Evolutionary conservation across 148 eudicot genomes (phyloP).

Genomic region (Cornus kousa): DNA sequence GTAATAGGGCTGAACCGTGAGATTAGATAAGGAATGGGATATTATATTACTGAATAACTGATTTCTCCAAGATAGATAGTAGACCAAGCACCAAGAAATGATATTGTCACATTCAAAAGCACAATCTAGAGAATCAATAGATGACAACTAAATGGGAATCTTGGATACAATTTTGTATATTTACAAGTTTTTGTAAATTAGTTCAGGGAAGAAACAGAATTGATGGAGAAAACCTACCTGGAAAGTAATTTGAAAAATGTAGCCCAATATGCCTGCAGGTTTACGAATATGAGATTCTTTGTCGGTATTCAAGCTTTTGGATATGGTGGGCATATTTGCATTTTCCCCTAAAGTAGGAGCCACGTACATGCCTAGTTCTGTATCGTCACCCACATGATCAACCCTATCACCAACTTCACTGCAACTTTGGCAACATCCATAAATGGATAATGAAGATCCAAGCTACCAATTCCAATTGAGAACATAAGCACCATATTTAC

Average conservation of each 20-base stretch:
- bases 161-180: neutral
- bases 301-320: slow-evolving; percentile 22
- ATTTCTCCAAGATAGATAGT: no score
- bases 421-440: slow-evolving; percentile 41
- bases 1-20: no score
- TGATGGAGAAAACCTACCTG: slow-evolving; percentile 49
- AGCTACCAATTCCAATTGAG: slow-evolving; percentile 42
- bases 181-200: neutral
- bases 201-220: neutral
- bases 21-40: no score
- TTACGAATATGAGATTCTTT: slow-evolving; percentile 31
- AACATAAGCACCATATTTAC: slow-evolving; percentile 1
- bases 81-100: no score
- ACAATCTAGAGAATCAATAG: neutral
- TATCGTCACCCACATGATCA: slow-evolving; percentile 27
- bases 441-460: slow-evolving; percentile 64
- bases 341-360: slow-evolving; percentile 43
- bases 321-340: slow-evolving; percentile 19
- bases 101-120: no score
- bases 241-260: slow-evolving; percentile 60
- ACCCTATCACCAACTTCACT: slow-evolving; percentile 22
- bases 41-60: no score
- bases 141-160: slow-evolving; percentile 2
- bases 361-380: slow-evolving; percentile 43
- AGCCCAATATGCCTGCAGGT: slow-evolving; percentile 50